These are phyloP conservation scores for Populus pruinosa DNA, from an alignment of 345 rosid species.

Conservation along the genomic window DNA sequence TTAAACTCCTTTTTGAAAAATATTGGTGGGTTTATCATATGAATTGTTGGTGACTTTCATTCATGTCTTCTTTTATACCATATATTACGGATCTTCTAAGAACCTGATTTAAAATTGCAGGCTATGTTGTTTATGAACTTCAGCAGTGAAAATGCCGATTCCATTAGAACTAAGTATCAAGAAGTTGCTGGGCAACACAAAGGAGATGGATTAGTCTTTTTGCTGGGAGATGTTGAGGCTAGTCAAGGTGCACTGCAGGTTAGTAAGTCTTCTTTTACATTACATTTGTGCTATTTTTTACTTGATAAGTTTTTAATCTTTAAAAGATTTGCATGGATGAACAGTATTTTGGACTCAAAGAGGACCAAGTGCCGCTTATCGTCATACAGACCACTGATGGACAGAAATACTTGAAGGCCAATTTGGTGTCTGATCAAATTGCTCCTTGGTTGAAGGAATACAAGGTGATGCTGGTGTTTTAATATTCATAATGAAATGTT, in stretches of 20 bases:
- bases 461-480: constrained; percentile 42
- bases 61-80: neutral
- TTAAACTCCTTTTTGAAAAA: neutral
- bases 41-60: neutral
- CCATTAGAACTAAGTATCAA: constrained; percentile 59
- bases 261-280: constrained; percentile 9
- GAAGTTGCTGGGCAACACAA: constrained; percentile 70
- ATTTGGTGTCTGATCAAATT: constrained; percentile 61
- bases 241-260: constrained; percentile 93
- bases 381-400: constrained; percentile 63
- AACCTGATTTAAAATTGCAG: constrained; percentile 30
- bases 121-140: constrained; percentile 86
- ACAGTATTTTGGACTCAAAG: constrained; percentile 90
- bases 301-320: constrained; percentile 5
- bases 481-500: neutral
- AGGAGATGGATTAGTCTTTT: constrained; percentile 64
- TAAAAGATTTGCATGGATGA: constrained; percentile 11
- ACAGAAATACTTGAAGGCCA: constrained; percentile 70
- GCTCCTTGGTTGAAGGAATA: constrained; percentile 82
- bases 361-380: constrained; percentile 78
- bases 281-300: constrained; percentile 2
- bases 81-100: neutral
- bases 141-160: constrained; percentile 50
- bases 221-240: constrained; percentile 82
- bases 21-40: neutral